Evolutionary conservation across 305 asterid species (phyloP).

Genomic region (Fraxinus latifolia): DNA sequence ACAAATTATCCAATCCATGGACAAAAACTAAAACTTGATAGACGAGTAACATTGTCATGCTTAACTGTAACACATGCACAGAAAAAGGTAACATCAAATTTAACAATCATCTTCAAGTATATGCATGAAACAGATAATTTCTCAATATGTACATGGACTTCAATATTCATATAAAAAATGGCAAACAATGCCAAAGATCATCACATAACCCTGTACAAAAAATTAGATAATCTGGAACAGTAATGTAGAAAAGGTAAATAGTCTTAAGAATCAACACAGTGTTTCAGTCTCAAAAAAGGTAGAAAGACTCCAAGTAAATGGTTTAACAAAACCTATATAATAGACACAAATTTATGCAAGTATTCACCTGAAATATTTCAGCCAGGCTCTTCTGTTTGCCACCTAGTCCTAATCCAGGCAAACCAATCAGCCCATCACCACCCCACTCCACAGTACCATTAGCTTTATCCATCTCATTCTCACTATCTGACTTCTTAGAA

Average conservation of each 20-base stretch:
- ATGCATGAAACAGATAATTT: background rate
- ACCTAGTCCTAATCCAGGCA: constrained; percentile 38
- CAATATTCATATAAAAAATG: constrained; percentile 3
- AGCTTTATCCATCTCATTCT: constrained; percentile 39
- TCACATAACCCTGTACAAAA: background rate
- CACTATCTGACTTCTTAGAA: constrained; percentile 60
- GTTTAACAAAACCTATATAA: background rate
- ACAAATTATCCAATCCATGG: background rate
- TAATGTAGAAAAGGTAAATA: background rate
- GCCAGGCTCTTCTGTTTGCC: constrained; percentile 85
- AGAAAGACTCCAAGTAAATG: background rate
- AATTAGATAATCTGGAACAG: background rate
- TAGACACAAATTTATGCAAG: constrained; percentile 6
- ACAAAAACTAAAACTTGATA: background rate
- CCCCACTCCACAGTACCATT: constrained; percentile 38
- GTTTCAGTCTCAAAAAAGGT: background rate
- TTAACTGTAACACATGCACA: background rate
- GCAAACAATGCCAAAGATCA: background rate
- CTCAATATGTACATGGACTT: background rate
- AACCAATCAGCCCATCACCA: constrained; percentile 41
- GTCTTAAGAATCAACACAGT: background rate
- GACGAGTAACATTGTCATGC: background rate
- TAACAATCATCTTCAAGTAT: background rate
- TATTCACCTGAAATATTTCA: constrained; percentile 79
- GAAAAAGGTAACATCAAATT: background rate